Evolutionary conservation across 2,329 filamentous ascomycete species (phyloP), one percentile per base, ranked within the genome.

Genomic region (Aspergillus sp.): DNA sequence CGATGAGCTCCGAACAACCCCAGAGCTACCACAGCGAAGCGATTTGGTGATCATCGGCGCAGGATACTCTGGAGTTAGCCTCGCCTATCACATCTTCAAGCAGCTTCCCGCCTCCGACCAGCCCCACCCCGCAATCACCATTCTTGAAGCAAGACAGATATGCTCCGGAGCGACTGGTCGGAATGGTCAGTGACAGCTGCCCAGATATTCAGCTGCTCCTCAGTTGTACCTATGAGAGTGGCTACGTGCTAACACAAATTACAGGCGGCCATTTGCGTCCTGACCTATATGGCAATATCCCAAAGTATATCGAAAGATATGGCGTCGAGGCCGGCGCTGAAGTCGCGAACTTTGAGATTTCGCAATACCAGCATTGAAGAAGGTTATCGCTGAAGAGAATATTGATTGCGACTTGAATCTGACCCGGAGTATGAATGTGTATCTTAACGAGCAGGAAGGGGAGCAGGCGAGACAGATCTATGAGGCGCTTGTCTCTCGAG

Each of bases 31-130:
- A 0, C 49, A 65, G 0, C 61, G 77, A 31, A 76, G 73, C 31
- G 81, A 84, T 50, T 77, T 84, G 54, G 74, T 79, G 17, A 78
- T 84, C 43, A 76, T 84, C 8, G 83, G 82, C 0, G 77, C 79
- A 15, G 83, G 83, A 0, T 82, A 79, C 57, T 74, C 82, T 4
- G 82, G 83, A 3, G 76, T 78, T 0, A 75, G 77, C 1, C 76
- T 79, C 4, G 78, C 78, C 0, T 81, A 81, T 49, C 78, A 84
- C 61, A 74, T 81, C 5, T 62, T 78, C 13, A 72, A 75, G 51
- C 60, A 68, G 45, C 60, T 64, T 25, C 60, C 48, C 11, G 47
- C 52, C 23, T 38, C 68, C 0, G 59, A 61, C 23, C 64, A 69
- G 25, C 53, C 64, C 46, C 46, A 64, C 30, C 71, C 71, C 1